Evolutionary conservation across 2,329 filamentous ascomycete genomes (phyloP), one percentile per base, ranked within the genome.

Genomic region (Chrysosporium keratinophilum): DNA sequence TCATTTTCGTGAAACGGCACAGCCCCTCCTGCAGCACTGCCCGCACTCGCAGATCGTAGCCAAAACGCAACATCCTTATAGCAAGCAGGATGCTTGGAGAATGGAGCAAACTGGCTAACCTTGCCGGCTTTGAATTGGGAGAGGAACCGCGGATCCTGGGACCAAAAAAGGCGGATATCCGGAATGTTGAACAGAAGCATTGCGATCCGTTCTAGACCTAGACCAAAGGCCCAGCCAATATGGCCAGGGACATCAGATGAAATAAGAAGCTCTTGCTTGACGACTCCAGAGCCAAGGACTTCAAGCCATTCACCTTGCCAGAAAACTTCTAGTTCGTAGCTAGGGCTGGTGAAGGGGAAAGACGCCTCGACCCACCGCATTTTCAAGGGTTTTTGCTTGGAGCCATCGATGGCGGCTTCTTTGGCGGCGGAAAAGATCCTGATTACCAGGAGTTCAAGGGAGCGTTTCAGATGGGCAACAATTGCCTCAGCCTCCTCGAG

Each of bases 91-190:
- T 95, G 82, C 70, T 89, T 95, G 59, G 88, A 95, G 71, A 97
- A 97, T 5, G 89, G 86, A 56, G 82, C 77, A 68, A 95, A 98
- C 50, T 80, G 81, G 19, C 72, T 74, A 56, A 82, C 76, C 19
- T 73, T 65, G 33, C 75, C 70, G 41, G 70, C 66, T 35, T 70
- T 68, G 70, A 98, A 98, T 69, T 98, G 93, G 10, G 74, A 76
- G n/a, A 95, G 72, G 71, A 98, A 98, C 7, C 93, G 81, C 62
- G 78, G 66, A 67, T 98, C 93, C 52, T 77, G 75, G 33, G 87
- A 94, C 93, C 93, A 98, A 74, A 98, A 97, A 3, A 97, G 81
- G 11, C 93, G 84, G 61, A 98, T 98, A 66, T 98, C 93, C 0
- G 90, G 88, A 56, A 98, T 95, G 56, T 87, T 85, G 75, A 96